These are phyloP conservation scores for Blastocystis hominis DNA, from an alignment of 352 stramenopile species.

Conservation along the genomic window DNA sequence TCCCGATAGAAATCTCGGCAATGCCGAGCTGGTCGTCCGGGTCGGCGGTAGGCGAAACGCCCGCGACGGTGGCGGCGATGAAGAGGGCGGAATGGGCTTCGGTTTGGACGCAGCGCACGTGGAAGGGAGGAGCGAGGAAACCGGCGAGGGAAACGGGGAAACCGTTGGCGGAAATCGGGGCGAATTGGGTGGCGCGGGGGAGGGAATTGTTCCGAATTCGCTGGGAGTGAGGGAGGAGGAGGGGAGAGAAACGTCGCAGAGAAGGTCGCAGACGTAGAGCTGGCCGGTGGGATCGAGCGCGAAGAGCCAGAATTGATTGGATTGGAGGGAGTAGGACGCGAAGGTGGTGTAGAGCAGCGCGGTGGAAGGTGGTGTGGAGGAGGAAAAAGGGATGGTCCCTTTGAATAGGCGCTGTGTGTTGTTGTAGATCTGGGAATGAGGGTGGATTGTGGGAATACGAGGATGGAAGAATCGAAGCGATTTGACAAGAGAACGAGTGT, in stretches of 20 bases:
- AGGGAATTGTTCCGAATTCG: background rate
- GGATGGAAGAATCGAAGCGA: background rate
- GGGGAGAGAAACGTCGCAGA: background rate
- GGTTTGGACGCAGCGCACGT: background rate
- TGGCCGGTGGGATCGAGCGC: background rate
- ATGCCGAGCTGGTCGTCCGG: background rate
- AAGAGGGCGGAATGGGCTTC: background rate
- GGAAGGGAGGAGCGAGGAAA: background rate
- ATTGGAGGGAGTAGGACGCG: background rate
- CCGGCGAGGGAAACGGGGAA: background rate
- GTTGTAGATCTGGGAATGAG: background rate
- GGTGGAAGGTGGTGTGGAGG: background rate
- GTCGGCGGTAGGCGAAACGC: background rate
- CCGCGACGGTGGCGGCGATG: background rate
- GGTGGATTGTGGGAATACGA: background rate
- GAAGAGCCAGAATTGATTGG: background rate
- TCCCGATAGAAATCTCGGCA: background rate
- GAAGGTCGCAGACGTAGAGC: background rate
- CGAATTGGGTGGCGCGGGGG: background rate
- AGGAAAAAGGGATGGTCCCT: background rate
- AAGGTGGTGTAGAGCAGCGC: background rate
- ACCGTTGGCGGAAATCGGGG: background rate
- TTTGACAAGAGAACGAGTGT: background rate
- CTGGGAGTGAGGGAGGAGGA: background rate
- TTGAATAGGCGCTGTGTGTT: background rate